phyloP scores from a whole-genome alignment of 2,329 filamentous ascomycete species.

The Monosporascus sp. region DNA sequence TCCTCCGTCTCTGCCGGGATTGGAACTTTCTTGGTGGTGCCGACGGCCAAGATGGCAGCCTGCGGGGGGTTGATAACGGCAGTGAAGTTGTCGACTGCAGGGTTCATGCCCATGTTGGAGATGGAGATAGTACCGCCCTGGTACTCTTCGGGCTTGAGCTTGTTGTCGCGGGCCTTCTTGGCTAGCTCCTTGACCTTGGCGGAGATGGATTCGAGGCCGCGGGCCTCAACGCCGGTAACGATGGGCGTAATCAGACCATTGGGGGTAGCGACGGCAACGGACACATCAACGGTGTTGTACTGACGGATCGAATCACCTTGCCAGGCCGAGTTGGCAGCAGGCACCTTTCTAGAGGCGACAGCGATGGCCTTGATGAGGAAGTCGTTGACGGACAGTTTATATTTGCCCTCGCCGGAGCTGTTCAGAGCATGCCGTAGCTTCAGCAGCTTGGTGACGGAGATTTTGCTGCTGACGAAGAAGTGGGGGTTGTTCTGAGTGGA shows the following conservation, averaged over 20 bases:
- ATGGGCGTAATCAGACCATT: constrained; percentile 95
- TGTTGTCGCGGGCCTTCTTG: constrained; percentile 91
- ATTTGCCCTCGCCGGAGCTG: constrained; percentile 79
- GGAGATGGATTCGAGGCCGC: constrained; percentile 85
- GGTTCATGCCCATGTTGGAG: constrained; percentile 99
- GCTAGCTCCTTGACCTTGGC: constrained; percentile 89
- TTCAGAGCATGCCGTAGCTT: constrained; percentile 96
- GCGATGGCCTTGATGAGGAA: constrained; percentile 97
- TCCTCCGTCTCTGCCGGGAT: constrained; percentile 81
- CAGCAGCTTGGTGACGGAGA: constrained; percentile 91
- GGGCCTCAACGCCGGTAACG: constrained; percentile 79
- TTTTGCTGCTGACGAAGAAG: constrained; percentile 88
- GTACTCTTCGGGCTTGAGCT: constrained; percentile 99
- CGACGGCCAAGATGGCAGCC: constrained; percentile 89
- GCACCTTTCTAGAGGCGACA: constrained; percentile 86
- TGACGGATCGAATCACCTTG: constrained; percentile 85
- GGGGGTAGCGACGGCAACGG: constrained; percentile 90
- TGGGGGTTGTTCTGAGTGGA: constrained; percentile 93
- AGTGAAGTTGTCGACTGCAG: constrained; percentile 92
- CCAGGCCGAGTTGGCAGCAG: constrained; percentile 94
- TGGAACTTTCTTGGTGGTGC: constrained; percentile 92
- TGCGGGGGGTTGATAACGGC: constrained; percentile 99
- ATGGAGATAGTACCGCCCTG: constrained; percentile 99
- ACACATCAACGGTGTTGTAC: constrained; percentile 89
- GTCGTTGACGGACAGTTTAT: constrained; percentile 99